phyloP scores from a whole-genome alignment of 2,329 filamentous ascomycete species.

The Lachnellula cervina region DNA sequence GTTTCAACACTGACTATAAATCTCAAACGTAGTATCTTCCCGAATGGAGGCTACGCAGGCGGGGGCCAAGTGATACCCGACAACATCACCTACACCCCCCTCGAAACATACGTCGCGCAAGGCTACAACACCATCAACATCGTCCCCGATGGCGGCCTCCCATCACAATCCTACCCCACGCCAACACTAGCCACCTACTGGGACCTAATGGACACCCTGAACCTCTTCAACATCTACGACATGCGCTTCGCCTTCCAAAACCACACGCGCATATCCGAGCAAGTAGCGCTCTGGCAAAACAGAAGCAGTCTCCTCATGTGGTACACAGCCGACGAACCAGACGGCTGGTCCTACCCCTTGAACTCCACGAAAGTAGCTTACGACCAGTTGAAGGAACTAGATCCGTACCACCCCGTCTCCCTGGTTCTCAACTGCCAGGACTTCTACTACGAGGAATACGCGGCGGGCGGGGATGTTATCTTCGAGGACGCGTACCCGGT shows the following conservation, averaged over 20 bases:
- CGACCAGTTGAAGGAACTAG: slow-evolving; percentile 38
- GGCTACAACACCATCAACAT: slow-evolving; percentile 43
- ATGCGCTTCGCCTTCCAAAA: slow-evolving; percentile 29
- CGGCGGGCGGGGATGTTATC: slow-evolving; percentile 45
- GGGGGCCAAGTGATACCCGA: slow-evolving; percentile 23
- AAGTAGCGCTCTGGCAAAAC: slow-evolving; percentile 27
- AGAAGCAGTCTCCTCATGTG: slow-evolving; percentile 40
- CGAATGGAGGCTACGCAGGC: slow-evolving; percentile 41
- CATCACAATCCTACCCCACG: slow-evolving; percentile 35
- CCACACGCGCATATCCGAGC: slow-evolving; percentile 34
- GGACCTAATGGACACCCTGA: slow-evolving; percentile 38
- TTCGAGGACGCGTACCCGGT: slow-evolving; percentile 46
- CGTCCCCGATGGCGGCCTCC: slow-evolving; percentile 36
- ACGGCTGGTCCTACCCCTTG: slow-evolving; percentile 34
- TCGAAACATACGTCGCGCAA: slow-evolving; percentile 36
- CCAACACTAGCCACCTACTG: slow-evolving; percentile 36
- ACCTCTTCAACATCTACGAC: slow-evolving; percentile 42
- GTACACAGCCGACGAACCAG: slow-evolving; percentile 50
- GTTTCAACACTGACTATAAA: too few species aligned
- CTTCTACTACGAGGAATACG: slow-evolving; percentile 44
- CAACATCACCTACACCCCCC: slow-evolving; percentile 32
- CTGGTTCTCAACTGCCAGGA: slow-evolving; percentile 47
- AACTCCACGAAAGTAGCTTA: slow-evolving; percentile 41
- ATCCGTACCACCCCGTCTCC: slow-evolving; percentile 47
- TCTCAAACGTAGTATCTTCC: slow-evolving; percentile 33